Conservation (phyloP, 805 yeast genomes). For the Tetrapisispora fleetii region DNA sequence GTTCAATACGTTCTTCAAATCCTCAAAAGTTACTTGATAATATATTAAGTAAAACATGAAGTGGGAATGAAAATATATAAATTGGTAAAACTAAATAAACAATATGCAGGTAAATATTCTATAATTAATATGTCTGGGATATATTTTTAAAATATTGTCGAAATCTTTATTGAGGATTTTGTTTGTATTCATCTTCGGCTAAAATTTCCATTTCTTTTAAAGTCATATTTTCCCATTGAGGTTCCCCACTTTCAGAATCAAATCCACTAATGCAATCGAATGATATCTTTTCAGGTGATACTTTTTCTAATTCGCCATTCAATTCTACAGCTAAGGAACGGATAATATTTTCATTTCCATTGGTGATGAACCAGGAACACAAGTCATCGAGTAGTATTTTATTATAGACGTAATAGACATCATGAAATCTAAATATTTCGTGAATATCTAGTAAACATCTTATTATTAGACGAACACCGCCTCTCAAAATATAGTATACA, state of each 20-base stretch:
- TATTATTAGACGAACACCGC: slow-evolving; percentile 60
- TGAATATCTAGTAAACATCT: slow-evolving; percentile 49
- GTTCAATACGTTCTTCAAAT: slow-evolving; percentile 9
- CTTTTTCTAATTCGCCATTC: slow-evolving; percentile 30
- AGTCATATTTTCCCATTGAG: slow-evolving; percentile 36
- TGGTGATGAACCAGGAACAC: slow-evolving; percentile 57
- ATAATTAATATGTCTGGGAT: background rate
- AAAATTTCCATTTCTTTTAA: slow-evolving; percentile 48
- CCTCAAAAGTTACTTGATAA: slow-evolving; percentile 22
- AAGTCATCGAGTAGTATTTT: slow-evolving; percentile 69
- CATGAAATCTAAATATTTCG: slow-evolving; percentile 73
- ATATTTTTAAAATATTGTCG: background rate
- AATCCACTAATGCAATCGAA: slow-evolving; percentile 31
- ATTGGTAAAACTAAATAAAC: background rate
- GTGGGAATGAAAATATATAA: background rate
- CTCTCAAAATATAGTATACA: slow-evolving; percentile 50
- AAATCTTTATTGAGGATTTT: background rate
- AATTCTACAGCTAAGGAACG: slow-evolving; percentile 61
- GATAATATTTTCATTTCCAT: slow-evolving; percentile 48
- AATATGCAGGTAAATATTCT: background rate
- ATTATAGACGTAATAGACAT: slow-evolving; percentile 75
- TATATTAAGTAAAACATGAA: slow-evolving; percentile 7
- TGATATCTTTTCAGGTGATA: slow-evolving; percentile 38
- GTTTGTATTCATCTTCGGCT: slow-evolving; percentile 39
- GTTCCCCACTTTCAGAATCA: slow-evolving; percentile 28